Evolutionary conservation across 2,329 filamentous ascomycete genomes (phyloP).

Genomic region (Rasamsonia emersonii): DNA sequence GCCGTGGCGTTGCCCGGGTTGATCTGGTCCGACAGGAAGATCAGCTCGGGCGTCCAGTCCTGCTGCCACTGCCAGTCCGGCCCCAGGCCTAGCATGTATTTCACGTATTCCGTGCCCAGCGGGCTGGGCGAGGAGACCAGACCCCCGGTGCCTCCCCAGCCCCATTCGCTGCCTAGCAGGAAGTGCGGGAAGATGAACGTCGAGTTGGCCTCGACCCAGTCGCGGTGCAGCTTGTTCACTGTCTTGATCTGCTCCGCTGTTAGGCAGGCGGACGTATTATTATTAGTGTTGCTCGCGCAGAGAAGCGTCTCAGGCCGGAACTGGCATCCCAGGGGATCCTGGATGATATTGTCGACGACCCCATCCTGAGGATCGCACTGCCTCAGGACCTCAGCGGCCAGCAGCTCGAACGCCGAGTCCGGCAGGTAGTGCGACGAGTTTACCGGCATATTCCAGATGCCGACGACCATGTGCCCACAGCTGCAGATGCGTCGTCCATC

Average conservation of each 20-base stretch:
- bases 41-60: no score
- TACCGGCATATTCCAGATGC: constrained; percentile 40
- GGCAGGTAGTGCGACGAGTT: constrained; percentile 37
- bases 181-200: constrained; percentile 3
- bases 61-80: no score
- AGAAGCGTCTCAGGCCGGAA: constrained; percentile 22
- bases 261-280: constrained; percentile 29
- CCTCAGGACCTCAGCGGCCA: constrained; percentile 37
- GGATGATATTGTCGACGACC: constrained; percentile 43
- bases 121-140: not conserved
- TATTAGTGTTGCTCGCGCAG: constrained; percentile 20
- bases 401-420: constrained; percentile 32
- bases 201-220: constrained; percentile 10
- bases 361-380: constrained; percentile 47
- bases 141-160: constrained; percentile 20
- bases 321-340: constrained; percentile 38
- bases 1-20: constrained; percentile 1
- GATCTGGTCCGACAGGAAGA: not conserved
- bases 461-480: constrained; percentile 38
- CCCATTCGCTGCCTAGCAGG: constrained; percentile 21
- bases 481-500: constrained; percentile 43
- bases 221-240: constrained; percentile 34
- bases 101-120: constrained; percentile 2
- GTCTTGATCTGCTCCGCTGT: constrained; percentile 37
- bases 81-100: not conserved